Conservation (phyloP, 805 yeast species). For the Saccharomycopsis sp. region DNA sequence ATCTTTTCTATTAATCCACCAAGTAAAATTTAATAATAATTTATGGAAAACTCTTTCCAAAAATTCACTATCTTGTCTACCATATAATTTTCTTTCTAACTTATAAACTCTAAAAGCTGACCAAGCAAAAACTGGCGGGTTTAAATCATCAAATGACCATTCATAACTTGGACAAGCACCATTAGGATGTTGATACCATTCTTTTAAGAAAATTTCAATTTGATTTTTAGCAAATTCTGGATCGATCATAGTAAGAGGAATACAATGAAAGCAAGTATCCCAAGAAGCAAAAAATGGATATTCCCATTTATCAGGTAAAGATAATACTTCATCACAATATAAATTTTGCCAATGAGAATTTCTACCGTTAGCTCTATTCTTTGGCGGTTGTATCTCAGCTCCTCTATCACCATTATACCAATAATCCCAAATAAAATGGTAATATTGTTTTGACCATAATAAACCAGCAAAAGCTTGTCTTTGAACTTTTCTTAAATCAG, state of each 20-base stretch:
- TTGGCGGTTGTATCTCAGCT: conserved; percentile 66
- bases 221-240: conserved; percentile 88
- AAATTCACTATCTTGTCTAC: conserved; percentile 70
- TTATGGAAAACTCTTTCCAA: conserved; percentile 91
- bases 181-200: conserved; percentile 97
- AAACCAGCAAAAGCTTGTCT: conserved; percentile 92
- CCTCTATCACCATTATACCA: conserved; percentile 84
- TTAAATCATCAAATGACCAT: conserved; percentile 93
- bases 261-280: conserved; percentile 94
- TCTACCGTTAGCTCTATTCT: conserved; percentile 76
- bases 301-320: conserved; percentile 93
- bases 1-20: conserved; percentile 97
- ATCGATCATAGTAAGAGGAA: conserved; percentile 88
- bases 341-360: conserved; percentile 84
- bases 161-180: conserved; percentile 97
- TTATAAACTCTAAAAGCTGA: conserved; percentile 81
- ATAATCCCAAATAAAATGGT: conserved; percentile 72
- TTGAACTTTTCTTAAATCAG: conserved; percentile 71
- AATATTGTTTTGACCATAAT: conserved; percentile 89
- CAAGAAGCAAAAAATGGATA: conserved; percentile 94
- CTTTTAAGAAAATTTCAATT: conserved; percentile 75
- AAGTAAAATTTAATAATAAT: conserved; percentile 76
- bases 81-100: conserved; percentile 76
- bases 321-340: conserved; percentile 77
- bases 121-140: conserved; percentile 98